phyloP scores from a whole-genome alignment of 2,329 filamentous ascomycete genomes.

The Sarocladiaceae sp. region DNA sequence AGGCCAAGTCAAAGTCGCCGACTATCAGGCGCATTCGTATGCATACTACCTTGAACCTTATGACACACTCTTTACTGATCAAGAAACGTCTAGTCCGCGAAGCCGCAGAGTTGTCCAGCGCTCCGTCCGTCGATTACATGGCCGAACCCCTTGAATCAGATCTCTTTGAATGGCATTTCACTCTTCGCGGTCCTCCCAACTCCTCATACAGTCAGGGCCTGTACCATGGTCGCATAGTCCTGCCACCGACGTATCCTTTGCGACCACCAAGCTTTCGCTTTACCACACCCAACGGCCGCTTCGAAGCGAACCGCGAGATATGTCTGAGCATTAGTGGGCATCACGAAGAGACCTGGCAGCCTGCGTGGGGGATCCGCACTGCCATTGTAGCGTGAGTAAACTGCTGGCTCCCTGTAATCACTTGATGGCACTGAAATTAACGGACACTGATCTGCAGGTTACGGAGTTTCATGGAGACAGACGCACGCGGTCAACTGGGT shows the following conservation, averaged over 20 bases:
- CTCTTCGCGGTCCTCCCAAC: constrained; percentile 78
- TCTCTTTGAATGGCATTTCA: constrained; percentile 99
- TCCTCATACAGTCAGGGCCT: constrained; percentile 75
- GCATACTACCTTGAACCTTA: constrained; percentile 20
- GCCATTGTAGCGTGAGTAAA: constrained; percentile 61
- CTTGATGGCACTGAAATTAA: background rate
- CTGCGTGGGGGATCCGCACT: constrained; percentile 92
- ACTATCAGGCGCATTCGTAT: constrained; percentile 79
- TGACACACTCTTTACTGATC: background rate
- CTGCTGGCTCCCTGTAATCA: background rate
- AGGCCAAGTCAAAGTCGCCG: constrained; percentile 69
- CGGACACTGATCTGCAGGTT: constrained; percentile 35
- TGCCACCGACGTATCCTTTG: constrained; percentile 84
- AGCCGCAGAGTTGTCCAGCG: constrained; percentile 74
- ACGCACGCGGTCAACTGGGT: constrained; percentile 80
- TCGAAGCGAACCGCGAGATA: constrained; percentile 95
- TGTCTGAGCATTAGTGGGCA: constrained; percentile 90
- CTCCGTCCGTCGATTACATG: constrained; percentile 78
- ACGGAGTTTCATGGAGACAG: constrained; percentile 87
- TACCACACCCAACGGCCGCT: constrained; percentile 82
- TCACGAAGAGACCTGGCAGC: constrained; percentile 98
- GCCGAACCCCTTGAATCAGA: constrained; percentile 81
- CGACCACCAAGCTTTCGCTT: constrained; percentile 95
- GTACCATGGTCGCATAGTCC: constrained; percentile 91
- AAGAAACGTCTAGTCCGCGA: constrained; percentile 62